These are phyloP conservation scores for Aureobasidium sp. DNA, from an alignment of 2,329 filamentous ascomycete species.

Conservation along the genomic window DNA sequence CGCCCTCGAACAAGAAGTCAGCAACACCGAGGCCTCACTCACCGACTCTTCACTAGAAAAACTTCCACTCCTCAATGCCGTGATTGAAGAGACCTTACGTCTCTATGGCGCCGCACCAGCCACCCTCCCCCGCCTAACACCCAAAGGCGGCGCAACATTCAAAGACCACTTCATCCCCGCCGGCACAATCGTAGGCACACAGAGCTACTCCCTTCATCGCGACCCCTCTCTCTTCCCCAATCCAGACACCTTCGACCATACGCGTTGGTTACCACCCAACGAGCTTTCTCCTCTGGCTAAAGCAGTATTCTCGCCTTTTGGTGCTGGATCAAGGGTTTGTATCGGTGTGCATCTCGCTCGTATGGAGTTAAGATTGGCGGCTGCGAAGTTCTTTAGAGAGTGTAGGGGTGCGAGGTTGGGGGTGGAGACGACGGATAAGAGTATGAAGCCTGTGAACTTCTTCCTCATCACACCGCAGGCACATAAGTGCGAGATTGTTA, in stretches of 20 bases:
- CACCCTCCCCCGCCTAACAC: constrained; percentile 21
- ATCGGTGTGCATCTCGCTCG: constrained; percentile 25
- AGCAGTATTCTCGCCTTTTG: constrained; percentile 22
- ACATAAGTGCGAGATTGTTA: constrained; percentile 22
- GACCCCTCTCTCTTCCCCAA: constrained; percentile 19
- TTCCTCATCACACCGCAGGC: constrained; percentile 24
- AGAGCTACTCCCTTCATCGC: constrained; percentile 22
- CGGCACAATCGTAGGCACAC: constrained; percentile 20
- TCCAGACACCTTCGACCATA: constrained; percentile 21
- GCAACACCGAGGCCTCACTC: neutral
- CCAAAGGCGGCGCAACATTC: constrained; percentile 18
- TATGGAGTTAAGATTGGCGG: constrained; percentile 22
- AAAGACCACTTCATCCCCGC: constrained; percentile 19
- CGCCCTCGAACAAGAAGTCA: constrained; percentile 21
- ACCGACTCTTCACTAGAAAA: constrained; percentile 18
- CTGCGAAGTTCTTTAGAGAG: constrained; percentile 22
- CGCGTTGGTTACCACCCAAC: constrained; percentile 18
- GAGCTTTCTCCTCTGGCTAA: constrained; percentile 13
- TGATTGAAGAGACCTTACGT: constrained; percentile 24
- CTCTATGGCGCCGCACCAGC: constrained; percentile 26
- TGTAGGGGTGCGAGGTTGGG: constrained; percentile 18
- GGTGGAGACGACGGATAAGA: constrained; percentile 18
- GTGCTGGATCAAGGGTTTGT: constrained; percentile 21
- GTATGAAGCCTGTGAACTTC: constrained; percentile 25
- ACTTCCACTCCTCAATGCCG: constrained; percentile 19